These are phyloP conservation scores for Phytophthora europaea DNA, from an alignment of 352 stramenopile genomes.

Conservation along the genomic window DNA sequence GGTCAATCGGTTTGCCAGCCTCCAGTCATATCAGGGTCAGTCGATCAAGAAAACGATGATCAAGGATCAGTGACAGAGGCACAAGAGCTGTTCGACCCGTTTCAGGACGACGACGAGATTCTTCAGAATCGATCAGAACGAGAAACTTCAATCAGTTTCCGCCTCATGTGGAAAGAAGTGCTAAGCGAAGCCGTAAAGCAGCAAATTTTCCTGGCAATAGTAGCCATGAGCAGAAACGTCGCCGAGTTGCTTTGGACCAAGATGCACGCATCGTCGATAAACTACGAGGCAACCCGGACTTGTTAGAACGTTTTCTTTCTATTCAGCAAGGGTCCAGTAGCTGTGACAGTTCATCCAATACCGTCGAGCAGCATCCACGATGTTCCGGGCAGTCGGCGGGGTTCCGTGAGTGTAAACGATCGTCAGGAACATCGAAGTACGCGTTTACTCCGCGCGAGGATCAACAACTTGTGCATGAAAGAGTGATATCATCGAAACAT, in stretches of 20 bases:
- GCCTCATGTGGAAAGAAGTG: too few species aligned
- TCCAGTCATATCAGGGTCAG: not conserved
- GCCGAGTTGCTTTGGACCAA: not conserved
- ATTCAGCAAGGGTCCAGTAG: too few species aligned
- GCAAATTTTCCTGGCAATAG: too few species aligned
- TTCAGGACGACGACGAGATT: conserved; percentile 1
- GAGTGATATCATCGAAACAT: not conserved
- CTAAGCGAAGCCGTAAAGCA: too few species aligned
- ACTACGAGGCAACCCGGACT: not conserved
- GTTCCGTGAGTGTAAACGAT: not conserved
- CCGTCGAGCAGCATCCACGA: too few species aligned
- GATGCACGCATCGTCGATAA: conserved; percentile 3
- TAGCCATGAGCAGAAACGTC: too few species aligned
- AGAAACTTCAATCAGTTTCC: too few species aligned
- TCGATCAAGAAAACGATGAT: not conserved
- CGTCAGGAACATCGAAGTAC: not conserved
- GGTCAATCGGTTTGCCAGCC: not conserved
- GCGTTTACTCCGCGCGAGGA: conserved; percentile 1
- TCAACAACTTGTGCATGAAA: not conserved
- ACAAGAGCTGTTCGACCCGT: conserved; percentile 2
- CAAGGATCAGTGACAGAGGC: not conserved
- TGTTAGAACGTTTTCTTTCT: not conserved
- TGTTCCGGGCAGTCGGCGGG: too few species aligned
- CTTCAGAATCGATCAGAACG: not conserved
- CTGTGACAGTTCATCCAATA: too few species aligned